phyloP scores from a whole-genome alignment of 2,329 filamentous ascomycete species.

The Dactylellina leptospora region DNA sequence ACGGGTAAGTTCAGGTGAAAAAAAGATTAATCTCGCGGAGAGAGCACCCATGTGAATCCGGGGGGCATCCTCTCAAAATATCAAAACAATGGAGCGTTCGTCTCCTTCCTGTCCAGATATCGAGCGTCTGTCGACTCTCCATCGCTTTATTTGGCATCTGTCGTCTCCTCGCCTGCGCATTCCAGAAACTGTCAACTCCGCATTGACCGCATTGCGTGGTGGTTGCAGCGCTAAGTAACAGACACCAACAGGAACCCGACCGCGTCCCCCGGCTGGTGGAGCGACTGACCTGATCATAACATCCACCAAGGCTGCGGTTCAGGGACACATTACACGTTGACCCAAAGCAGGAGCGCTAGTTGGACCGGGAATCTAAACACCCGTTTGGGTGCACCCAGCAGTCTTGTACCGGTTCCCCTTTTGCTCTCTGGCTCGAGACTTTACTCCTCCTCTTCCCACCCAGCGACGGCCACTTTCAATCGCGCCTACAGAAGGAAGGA shows the following conservation, averaged over 20 bases:
- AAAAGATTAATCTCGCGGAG: slow-evolving; percentile 29
- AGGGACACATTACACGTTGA: slow-evolving; percentile 52
- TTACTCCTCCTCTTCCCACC: background rate
- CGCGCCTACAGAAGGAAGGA: background rate
- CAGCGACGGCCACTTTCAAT: background rate
- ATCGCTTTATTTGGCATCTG: slow-evolving; percentile 33
- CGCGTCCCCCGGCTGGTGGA: background rate
- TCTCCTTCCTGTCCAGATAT: slow-evolving; percentile 3
- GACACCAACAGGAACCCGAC: slow-evolving; percentile 1
- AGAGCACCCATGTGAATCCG: slow-evolving; percentile 44
- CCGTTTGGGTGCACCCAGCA: slow-evolving; percentile 10
- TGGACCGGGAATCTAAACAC: slow-evolving; percentile 41
- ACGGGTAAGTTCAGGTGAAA: slow-evolving; percentile 10
- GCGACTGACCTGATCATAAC: too few species aligned
- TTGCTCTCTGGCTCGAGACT: background rate
- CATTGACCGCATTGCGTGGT: slow-evolving; percentile 8
- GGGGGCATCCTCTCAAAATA: slow-evolving; percentile 7
- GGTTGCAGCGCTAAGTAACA: slow-evolving; percentile 16
- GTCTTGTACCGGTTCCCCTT: slow-evolving; percentile 19
- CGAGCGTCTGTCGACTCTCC: slow-evolving; percentile 4
- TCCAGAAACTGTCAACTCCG: slow-evolving; percentile 48
- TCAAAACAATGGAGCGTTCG: slow-evolving; percentile 1
- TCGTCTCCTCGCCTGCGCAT: slow-evolving; percentile 19
- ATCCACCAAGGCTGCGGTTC: slow-evolving; percentile 43
- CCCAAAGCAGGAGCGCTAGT: too few species aligned